phyloP scores from a whole-genome alignment of 148 eudicot genomes.

The Fagopyrum tataricum region DNA sequence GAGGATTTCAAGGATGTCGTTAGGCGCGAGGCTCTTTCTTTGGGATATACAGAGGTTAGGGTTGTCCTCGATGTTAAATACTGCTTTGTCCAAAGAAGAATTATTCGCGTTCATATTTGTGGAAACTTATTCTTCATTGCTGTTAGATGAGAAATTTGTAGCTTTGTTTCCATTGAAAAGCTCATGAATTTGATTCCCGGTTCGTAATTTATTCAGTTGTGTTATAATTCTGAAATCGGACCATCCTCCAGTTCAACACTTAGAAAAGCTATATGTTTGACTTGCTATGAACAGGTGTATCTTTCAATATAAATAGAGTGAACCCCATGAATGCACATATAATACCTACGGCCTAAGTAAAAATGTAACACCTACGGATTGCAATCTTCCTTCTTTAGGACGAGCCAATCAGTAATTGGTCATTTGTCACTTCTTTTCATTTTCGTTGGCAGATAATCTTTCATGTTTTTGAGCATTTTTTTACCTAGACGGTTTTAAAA shows the following conservation, averaged over 20 bases:
- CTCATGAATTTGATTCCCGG: neutral
- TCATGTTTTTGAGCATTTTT: too few relatives aligned
- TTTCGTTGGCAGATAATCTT: neutral
- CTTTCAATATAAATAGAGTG: too few relatives aligned
- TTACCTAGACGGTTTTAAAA: too few relatives aligned
- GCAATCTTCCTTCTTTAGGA: too few relatives aligned
- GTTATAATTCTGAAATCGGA: neutral
- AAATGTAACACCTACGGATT: too few relatives aligned
- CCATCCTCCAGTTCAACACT: neutral
- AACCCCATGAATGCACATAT: too few relatives aligned
- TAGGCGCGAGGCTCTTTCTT: slow-evolving; percentile 61
- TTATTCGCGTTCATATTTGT: neutral
- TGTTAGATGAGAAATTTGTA: neutral
- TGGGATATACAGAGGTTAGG: slow-evolving; percentile 83
- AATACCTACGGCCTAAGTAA: too few relatives aligned
- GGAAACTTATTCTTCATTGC: neutral
- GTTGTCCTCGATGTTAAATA: slow-evolving; percentile 10
- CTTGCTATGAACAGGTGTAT: too few relatives aligned
- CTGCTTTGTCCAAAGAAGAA: neutral
- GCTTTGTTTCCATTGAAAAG: neutral
- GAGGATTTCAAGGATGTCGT: slow-evolving; percentile 92
- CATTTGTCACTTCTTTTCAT: neutral
- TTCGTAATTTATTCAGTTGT: neutral
- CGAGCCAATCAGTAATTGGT: neutral
- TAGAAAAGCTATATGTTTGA: too few relatives aligned